Base-by-base conservation (phyloP, 1,284 basidiomycete genomes). In the Trametes hirsuta region DNA sequence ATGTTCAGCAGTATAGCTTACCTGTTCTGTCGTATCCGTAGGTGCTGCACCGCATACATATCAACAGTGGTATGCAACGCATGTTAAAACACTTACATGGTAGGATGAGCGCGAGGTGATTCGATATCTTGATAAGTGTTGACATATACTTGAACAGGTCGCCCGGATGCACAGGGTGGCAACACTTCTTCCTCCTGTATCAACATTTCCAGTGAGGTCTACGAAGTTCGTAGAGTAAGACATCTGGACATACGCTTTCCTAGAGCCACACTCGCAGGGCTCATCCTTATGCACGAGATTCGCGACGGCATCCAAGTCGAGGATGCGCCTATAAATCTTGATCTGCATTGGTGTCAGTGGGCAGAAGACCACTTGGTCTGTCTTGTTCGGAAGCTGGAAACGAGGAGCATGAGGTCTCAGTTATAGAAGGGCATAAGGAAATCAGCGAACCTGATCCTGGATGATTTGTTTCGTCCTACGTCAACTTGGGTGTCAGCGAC, bases 321-420 rank as follows among this genome's bases (percentile, higher is more conserved):
- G 74, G 21, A 95, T 81, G 2, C 82, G 80, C 65, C 84, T 88
- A 74, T 96, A 95, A 0, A 86, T 88, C 11, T 73, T 69, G 21
- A 85, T 81, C 72, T 95, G 94, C 39, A 76, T 80, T 0, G 75
- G 60, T 0, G 90, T 90, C 47, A 96, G 75, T 15, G 93, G 93
- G 70, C 94, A 96, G 69, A 95, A 94, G 6, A 95, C 91, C n/a
- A 95, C 88, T 69, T 93, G 81, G 67, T 96, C 94, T 0, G 81
- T 84, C 77, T 96, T 96, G 64, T 79, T 78, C 0, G 94, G 94
- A 12, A 96, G 80, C 86, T 94, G 59, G 21, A 35, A 51, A 18
- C 30, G 45, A 47, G 24, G 8, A 2, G 12, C 1, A 55, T 9
- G n/a, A 21, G 8, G 8, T 3, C n/a, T 37, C 5, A 48, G 22